phyloP scores from a whole-genome alignment of 1,139 yeast species.

The Hansenula lynferdii region DNA sequence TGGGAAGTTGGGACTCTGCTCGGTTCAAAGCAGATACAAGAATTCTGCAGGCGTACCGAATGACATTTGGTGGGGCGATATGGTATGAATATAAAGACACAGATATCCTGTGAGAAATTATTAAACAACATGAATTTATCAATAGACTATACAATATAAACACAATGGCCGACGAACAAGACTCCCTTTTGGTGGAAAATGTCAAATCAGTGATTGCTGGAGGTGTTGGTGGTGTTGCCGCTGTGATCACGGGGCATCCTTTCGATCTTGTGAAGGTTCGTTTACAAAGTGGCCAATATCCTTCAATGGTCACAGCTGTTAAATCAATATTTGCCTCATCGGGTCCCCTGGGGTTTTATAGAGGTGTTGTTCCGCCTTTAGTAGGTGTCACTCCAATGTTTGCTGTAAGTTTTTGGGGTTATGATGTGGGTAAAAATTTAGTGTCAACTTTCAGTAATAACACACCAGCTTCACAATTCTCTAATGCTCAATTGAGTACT shows the following conservation, averaged over 20 bases:
- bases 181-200: conserved; percentile 35
- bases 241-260: conserved; percentile 93
- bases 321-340: conserved; percentile 64
- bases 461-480: conserved; percentile 39
- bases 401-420: conserved; percentile 98
- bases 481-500: conserved; percentile 70
- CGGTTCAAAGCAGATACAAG: too few species aligned
- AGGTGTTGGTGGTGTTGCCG: conserved; percentile 81
- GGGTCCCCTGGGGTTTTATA: conserved; percentile 72
- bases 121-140: too few species aligned
- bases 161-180: conserved; percentile 36
- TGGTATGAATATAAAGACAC: too few species aligned
- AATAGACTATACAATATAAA: background rate
- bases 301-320: conserved; percentile 60
- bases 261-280: conserved; percentile 92
- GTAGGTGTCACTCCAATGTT: conserved; percentile 97
- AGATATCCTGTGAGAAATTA: too few species aligned
- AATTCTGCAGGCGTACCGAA: too few species aligned
- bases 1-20: too few species aligned
- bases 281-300: conserved; percentile 59
- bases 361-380: conserved; percentile 87
- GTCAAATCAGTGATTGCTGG: conserved; percentile 86
- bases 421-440: conserved; percentile 82
- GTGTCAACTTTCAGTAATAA: conserved; percentile 35
- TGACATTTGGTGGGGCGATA: too few species aligned